Conservation (phyloP, 148 eudicot species). For the Cornus kousa region DNA sequence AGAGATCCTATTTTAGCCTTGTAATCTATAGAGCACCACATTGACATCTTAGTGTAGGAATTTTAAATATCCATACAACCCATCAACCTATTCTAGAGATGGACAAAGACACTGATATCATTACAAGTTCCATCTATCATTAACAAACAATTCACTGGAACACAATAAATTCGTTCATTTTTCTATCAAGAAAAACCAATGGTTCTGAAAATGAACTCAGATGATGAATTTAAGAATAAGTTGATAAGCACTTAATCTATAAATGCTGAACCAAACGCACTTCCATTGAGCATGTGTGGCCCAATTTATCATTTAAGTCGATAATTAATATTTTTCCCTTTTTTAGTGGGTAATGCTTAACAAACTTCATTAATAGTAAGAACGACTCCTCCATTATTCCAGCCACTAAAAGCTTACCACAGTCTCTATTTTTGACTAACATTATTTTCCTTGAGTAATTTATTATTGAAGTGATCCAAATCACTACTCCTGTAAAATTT, state of each 20-base stretch:
- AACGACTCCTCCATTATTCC: not conserved
- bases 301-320: not conserved
- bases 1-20: too few relatives aligned
- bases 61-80: too few relatives aligned
- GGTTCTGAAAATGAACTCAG: not conserved
- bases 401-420: not conserved
- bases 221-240: not conserved
- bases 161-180: too few relatives aligned
- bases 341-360: not conserved
- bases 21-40: too few relatives aligned
- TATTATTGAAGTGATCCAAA: not conserved
- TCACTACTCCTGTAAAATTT: not conserved
- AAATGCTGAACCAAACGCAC: not conserved
- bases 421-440: not conserved
- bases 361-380: not conserved
- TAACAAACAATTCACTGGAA: too few relatives aligned
- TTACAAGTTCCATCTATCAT: too few relatives aligned
- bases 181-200: too few relatives aligned
- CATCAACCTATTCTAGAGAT: too few relatives aligned
- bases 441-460: not conserved
- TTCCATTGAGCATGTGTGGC: not conserved
- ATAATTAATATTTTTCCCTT: too few relatives aligned
- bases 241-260: not conserved
- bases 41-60: too few relatives aligned
- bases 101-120: too few relatives aligned